Evolutionary conservation across 176 grass and related monocot species (phyloP), one percentile per base, ranked within the genome.

Genomic region (Aegilops sharonensis): DNA sequence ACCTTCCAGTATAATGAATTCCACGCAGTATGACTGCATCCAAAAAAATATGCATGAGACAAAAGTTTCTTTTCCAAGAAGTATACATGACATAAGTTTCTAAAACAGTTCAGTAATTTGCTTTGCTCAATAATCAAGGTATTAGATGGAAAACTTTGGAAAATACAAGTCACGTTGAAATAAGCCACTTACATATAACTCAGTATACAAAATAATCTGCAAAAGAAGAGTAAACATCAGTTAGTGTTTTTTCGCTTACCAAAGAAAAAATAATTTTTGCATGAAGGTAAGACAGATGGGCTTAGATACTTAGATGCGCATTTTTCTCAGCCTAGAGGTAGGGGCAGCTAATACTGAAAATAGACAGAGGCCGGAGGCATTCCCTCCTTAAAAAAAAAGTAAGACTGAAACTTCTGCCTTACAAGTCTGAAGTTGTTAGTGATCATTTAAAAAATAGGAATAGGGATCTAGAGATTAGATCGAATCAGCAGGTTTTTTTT

Each of bases 1-100:
- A 72, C 96, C 93, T 92, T 98, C 96, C 47, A 98, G 47, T 64
- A 95, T 94, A 92, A 98, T 94, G 87, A 98, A 98, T 83, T 98
- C 96, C 65, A 98, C 96, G 80, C 96, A 98, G 68, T 98, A 95
- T 24, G 96, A 88, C 95, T 95, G 89, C 88, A 88, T 39, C 23
- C 25, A 82, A 81, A 18, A 75, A 84, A 91, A 0, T 27, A 85
- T 67, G 37, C 11, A 84, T 42, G n/a, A 64, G 64, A n/a, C 18
- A 78, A 85, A 34, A 34, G 4, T 56, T 79, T 56, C 39, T 61
- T 62, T 61, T 9, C 36, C 21, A 23, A 62, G 56, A 83, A 64
- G 34, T 24, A 70, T 84, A 59, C 31, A 76, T 42, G 45, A 64
- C 4, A 34, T 68, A 48, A 62, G 72, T 45, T 32, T n/a, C 18